Evolutionary conservation across 306 rosid species (phyloP), one percentile per base, ranked within the genome.

Genomic region (Prunus persica): DNA sequence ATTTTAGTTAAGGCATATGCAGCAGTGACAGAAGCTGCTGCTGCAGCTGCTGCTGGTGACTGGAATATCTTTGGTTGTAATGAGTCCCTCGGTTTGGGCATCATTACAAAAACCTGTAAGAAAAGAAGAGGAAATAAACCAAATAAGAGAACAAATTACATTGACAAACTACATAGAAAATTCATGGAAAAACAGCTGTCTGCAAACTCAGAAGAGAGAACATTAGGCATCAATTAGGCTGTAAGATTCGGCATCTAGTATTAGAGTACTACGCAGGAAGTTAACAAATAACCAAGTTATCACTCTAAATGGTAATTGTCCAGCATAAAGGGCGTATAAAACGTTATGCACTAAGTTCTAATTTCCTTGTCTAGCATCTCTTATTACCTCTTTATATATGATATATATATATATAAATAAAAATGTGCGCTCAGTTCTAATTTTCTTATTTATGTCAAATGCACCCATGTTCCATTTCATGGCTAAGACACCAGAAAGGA

Each of bases 31-130:
- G 99, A 96, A 72, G 99, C 98, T 4, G 99, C 99, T 0, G 99
- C 98, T 0, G 99, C 99, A 0, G 99, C 99, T 0, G 99, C 99
- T 0, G 99, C 98, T 18, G 99, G 96, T 12, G 99, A 96, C 82
- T 84, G 98, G 82, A 91, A 91, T 76, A 96, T 96, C 86, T 96
- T 96, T 71, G 93, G 99, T 62, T 77, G 89, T 54, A 77, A 73
- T 50, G 69, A 79, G 69, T 85, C 89, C 80, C 47, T 89, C 57
- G 83, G 84, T 91, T 89, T 96, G 77, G 95, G 96, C 84, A 85
- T 89, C 98, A 96, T 74, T 73, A 93, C 79, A 81, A 89, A 96
- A 82, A 92, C 91, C 99, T 96, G 71, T 16, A 81, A 41, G 58
- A n/a, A 67, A 71, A 54, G 46, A 25, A 19, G 13, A 75, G 49